Percentiles rank a stretch among this genome's conserved stretches.
These are phyloP conservation scores for Pseudonitzschia multiseries DNA, from an alignment of 108 stramenopile species.

Conservation along the genomic window DNA sequence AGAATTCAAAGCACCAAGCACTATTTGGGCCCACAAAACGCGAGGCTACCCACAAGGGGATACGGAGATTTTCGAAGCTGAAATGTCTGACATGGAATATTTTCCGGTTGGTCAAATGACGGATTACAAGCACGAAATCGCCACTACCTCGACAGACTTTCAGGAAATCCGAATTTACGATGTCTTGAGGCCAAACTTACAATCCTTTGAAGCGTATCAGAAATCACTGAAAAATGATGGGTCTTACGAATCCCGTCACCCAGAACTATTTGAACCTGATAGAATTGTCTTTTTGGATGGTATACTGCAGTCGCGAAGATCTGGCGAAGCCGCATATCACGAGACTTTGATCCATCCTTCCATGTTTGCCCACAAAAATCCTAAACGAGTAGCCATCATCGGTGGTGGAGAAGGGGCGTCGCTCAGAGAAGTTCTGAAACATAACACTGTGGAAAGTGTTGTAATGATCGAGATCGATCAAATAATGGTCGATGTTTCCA, in stretches of 20 bases:
- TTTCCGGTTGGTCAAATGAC: conserved; percentile 41
- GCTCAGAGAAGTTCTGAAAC: conserved; percentile 79
- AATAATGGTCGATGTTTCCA: conserved; percentile 61
- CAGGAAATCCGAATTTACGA: conserved; percentile 27
- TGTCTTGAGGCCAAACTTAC: not conserved
- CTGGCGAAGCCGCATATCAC: conserved; percentile 78
- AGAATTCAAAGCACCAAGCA: conserved; percentile 28
- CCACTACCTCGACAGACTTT: conserved; percentile 48
- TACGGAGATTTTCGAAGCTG: not conserved
- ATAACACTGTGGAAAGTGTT: conserved; percentile 72
- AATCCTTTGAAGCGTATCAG: not conserved
- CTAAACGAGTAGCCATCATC: conserved; percentile 59
- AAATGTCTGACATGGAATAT: conserved; percentile 24
- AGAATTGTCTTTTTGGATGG: conserved; percentile 69
- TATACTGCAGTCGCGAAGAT: conserved; percentile 53
- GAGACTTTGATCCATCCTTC: conserved; percentile 92
- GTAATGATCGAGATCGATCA: conserved; percentile 91
- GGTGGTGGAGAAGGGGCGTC: conserved; percentile 82
- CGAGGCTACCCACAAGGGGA: conserved; percentile 52
- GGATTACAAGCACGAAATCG: conserved; percentile 61
- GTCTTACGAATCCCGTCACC: conserved; percentile 19
- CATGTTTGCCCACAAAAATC: conserved; percentile 78
- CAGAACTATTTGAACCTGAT: conserved; percentile 56
- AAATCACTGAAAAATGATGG: conserved; percentile 6
- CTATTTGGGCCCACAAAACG: conserved; percentile 70